phyloP scores from a whole-genome alignment of 495 filamentous ascomycete species.

The Tirmania nivea region DNA sequence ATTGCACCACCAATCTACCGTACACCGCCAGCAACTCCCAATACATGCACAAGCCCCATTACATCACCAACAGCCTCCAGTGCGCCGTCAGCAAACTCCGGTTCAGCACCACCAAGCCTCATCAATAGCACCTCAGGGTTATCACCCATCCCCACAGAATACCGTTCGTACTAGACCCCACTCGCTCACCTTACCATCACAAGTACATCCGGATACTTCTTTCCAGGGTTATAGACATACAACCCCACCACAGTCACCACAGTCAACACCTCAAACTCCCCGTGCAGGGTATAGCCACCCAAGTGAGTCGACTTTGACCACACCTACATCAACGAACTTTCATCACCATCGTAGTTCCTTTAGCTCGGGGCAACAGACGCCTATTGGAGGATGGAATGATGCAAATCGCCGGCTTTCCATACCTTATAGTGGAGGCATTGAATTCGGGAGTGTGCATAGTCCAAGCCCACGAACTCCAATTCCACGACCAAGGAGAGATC shows the following conservation, averaged over 20 bases:
- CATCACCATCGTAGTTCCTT: neutral
- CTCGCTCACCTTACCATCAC: slow-evolving; percentile 13
- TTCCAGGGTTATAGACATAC: slow-evolving; percentile 16
- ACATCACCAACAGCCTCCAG: slow-evolving; percentile 9
- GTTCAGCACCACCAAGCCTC: slow-evolving; percentile 1
- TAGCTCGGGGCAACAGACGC: neutral
- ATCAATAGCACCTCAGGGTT: slow-evolving; percentile 1
- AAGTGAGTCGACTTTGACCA: slow-evolving; percentile 11
- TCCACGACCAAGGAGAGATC: neutral
- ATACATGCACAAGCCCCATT: neutral
- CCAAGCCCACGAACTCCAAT: neutral
- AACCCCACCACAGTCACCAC: slow-evolving; percentile 18
- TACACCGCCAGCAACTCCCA: neutral
- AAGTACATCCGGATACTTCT: slow-evolving; percentile 3
- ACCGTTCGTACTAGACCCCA: slow-evolving; percentile 3
- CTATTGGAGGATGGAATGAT: too few relatives aligned
- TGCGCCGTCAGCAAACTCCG: slow-evolving; percentile 3
- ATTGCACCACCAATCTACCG: neutral
- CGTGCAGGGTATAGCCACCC: slow-evolving; percentile 5
- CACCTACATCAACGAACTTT: slow-evolving; percentile 16
- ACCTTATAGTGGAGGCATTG: too few relatives aligned
- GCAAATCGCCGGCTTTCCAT: too few relatives aligned
- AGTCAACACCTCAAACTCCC: slow-evolving; percentile 12
- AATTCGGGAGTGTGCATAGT: neutral
- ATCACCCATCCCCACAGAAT: slow-evolving; percentile 11